Conservation (phyloP, 164 flowering plant genomes). For the Chimonanthus salicifolius region DNA sequence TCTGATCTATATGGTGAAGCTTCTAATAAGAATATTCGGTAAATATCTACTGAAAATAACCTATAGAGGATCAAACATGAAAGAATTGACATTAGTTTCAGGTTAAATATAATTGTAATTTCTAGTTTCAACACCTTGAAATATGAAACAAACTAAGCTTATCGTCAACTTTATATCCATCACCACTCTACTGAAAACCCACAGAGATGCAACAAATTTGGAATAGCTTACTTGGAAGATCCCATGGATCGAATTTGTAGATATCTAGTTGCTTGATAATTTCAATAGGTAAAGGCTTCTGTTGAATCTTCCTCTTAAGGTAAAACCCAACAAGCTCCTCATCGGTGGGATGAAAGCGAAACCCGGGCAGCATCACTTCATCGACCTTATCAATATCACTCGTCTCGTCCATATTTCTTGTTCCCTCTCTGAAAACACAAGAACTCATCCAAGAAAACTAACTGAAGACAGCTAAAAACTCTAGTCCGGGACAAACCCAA, state of each 20-base stretch:
- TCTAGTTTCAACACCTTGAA: not conserved
- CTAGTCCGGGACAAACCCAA: no score
- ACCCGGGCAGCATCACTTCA: constrained; percentile 41
- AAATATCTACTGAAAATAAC: not conserved
- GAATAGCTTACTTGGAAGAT: constrained; percentile 65
- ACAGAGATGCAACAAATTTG: not conserved
- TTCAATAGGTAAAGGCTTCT: constrained; percentile 56
- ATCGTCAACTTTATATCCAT: not conserved
- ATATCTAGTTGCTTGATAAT: constrained; percentile 73
- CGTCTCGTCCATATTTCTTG: constrained; percentile 37
- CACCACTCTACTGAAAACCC: not conserved
- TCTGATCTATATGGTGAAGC: not conserved
- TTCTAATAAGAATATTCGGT: not conserved
- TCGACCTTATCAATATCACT: constrained; percentile 39
- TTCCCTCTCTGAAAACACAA: not conserved
- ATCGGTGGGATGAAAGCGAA: constrained; percentile 77
- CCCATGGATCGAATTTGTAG: constrained; percentile 84
- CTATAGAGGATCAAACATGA: constrained; percentile 7
- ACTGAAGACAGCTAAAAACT: not conserved
- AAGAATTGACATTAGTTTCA: constrained; percentile 4
- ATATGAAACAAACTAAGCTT: not conserved
- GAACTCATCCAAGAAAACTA: not conserved
- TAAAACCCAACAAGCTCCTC: constrained; percentile 79
- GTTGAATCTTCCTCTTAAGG: constrained; percentile 63
- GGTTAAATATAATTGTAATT: no score